Evolutionary conservation across 805 yeast species (phyloP), one percentile per base, ranked within the genome.

Genomic region (Ogataea philodendri): DNA sequence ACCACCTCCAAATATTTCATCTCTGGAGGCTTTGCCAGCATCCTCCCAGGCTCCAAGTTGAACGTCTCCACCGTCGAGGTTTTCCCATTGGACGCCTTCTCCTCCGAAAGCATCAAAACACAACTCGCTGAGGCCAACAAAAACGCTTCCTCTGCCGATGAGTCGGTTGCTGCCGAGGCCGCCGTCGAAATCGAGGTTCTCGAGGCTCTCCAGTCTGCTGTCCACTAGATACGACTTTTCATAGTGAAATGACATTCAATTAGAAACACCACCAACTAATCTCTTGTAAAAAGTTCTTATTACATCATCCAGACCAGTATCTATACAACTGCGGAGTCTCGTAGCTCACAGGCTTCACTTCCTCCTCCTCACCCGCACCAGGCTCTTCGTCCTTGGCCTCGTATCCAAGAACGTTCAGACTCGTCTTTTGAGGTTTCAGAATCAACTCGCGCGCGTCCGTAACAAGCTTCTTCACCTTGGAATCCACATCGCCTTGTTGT

Each of bases 21-120:
- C 50, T 78, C 94, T 45, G 97, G 97, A 51, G 98, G 98, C 52
- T 84, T 90, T 58, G 97, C 96, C 43, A 78, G 95, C 40, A 95
- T 93, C 49, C 89, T 85, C 65, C 97, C 96, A 67, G 94, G 86
- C 59, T 88, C 96, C 51, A 75, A 82, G 54, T 74, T 93, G 62
- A 79, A 85, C 60, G 82, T 93, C 65, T 84, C 93, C 60, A 89
- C 97, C 48, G 83, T 87, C 55, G 98, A 93, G 72, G 98, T 97
- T 27, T 86, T 78, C 72, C 85, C 93, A 60, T 74, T 93, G 54
- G 90, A 87, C 48, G 79, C 86, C 45, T 87, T 90, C 69, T 85
- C 88, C 38, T 69, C 78, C 26, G 84, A 79, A 51, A 78, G 84
- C 54, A 81, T 89, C 64, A 85, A 79, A 73, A 57, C 78, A 42